These are phyloP conservation scores for Picea abies DNA, from an alignment of 83 land plant species.

Conservation along the genomic window DNA sequence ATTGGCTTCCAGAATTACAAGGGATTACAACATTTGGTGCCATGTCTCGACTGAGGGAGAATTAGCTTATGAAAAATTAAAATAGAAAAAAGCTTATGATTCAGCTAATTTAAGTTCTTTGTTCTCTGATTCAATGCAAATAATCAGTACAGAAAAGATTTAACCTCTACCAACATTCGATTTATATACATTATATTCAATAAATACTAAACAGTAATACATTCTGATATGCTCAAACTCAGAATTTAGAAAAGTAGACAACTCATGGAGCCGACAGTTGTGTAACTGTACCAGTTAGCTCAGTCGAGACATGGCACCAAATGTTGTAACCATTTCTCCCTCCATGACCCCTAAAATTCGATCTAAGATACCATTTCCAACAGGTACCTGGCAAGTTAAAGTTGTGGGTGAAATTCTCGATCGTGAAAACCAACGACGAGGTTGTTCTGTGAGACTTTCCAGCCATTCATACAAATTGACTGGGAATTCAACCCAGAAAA, in stretches of 20 bases:
- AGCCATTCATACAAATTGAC: too few species aligned
- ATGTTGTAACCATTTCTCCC: slow-evolving; percentile 36
- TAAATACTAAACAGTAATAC: not conserved
- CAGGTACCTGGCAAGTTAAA: slow-evolving; percentile 7
- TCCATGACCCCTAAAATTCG: slow-evolving; percentile 55
- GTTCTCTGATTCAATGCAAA: not conserved
- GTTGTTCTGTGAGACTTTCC: too few species aligned
- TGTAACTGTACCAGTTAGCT: not conserved
- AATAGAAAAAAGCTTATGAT: too few species aligned
- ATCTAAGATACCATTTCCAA: slow-evolving; percentile 47
- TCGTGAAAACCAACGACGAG: too few species aligned
- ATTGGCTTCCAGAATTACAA: slow-evolving; percentile 31
- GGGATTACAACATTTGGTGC: slow-evolving; percentile 51
- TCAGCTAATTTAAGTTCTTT: not conserved
- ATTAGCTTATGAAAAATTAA: too few species aligned
- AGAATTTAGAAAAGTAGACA: not conserved
- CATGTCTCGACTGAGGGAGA: too few species aligned
- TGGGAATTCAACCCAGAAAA: too few species aligned
- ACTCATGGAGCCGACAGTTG: not conserved
- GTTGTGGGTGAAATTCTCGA: too few species aligned
- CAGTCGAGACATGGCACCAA: slow-evolving; percentile 26
- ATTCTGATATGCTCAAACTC: not conserved
- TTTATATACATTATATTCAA: not conserved
- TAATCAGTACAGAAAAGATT: not conserved
- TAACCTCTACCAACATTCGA: not conserved